Base-by-base conservation (phyloP, 2,329 filamentous ascomycete genomes). In the Stenocarpella maydis region DNA sequence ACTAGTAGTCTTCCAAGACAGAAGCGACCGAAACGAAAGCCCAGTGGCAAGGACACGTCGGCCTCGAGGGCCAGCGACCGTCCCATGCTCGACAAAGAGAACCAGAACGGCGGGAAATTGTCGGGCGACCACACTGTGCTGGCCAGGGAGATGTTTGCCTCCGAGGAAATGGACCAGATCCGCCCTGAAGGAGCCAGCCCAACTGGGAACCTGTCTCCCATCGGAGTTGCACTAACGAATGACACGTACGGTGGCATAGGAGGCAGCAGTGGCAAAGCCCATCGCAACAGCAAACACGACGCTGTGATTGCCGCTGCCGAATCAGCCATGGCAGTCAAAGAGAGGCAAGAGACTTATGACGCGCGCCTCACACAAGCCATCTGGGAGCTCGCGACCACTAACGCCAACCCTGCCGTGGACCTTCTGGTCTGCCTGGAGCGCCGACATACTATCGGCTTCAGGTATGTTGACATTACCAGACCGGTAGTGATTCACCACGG, bases 401-500 rank as follows among this genome's bases (percentile, higher is more conserved):
- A 95, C 61, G 94, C 95, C 2, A 98, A 99, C 77, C 96, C 96
- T 0, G 95, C 96, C 0, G 93, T 97, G 0, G 96, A 99, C 79
- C 83, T 99, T 21, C 84, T 99, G 1, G 92, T 98, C 7, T 99
- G 96, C 77, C 85, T 99, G 1, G 96, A 99, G 80, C 90, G 96
- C 26, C 88, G 93, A 34, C 94, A 97, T 75, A 90, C 92, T 0
- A 97, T 99, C 75, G 96, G 96, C 0, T 99, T 99, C 82, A 90
- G 95, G 61, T 99, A 99, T 77, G 95, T 97, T 21, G 96, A 99
- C 77, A 97, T 99, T 73, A 97, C 92, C 7, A 89, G 94, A 10
- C 89, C 93, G 0, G 92, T 98, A 0, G 91, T 98, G 28, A 97
- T 99, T 73, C 95, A 98, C 76, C 96, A 99, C 78, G 96, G 96